Evolutionary conservation across 768 basidiomycete genomes (phyloP), one percentile per base, ranked within the genome.

Genomic region (Suillus tomentosus): DNA sequence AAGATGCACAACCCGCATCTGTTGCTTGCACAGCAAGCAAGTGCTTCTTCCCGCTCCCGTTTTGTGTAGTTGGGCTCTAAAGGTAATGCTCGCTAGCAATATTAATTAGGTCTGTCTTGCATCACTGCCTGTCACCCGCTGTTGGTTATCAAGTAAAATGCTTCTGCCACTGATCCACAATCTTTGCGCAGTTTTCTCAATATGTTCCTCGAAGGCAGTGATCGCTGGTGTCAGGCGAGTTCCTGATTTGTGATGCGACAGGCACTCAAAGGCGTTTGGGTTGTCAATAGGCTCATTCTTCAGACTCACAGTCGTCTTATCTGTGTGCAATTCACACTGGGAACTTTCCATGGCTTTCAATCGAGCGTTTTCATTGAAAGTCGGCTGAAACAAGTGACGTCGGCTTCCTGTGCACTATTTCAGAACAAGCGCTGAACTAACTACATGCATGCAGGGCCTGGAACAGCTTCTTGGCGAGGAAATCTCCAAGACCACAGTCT

Each of bases 201-300:
- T 53, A 17, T 53, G 9, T 53, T 31, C 51, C 51, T 53, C 27
- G 8, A 53, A 19, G 51, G 51, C 51, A 53, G 31, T 53, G 51
- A 19, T 24, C 7, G 22, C 17, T 19, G 2, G 31, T 22, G 2
- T 47, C n/a, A 47, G 45, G 22, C 34, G 19, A 19, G 53, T 54
- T 11, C 53, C 53, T 54, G 34, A 34, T 34, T 34, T 34, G 17
- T n/a, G 19, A 54, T 54, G 19, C 53, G 5, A n/a, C 19, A 0
- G 19, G 53, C 5, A 11, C 19, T 34, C 8, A 10, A 54, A 36
- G 53, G 10, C 34, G 11, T 31, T 10, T 54, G 5, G 17, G 5
- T n/a, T 19, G 31, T 6, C 17, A 34, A 13, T 34, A 19, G 31
- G 31, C 51, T 54, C 53, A 36, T 54, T 34, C 19, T 54, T n/a